These are phyloP conservation scores for Moniliophthora roreri DNA, from an alignment of 1,284 basidiomycete genomes.

Conservation along the genomic window DNA sequence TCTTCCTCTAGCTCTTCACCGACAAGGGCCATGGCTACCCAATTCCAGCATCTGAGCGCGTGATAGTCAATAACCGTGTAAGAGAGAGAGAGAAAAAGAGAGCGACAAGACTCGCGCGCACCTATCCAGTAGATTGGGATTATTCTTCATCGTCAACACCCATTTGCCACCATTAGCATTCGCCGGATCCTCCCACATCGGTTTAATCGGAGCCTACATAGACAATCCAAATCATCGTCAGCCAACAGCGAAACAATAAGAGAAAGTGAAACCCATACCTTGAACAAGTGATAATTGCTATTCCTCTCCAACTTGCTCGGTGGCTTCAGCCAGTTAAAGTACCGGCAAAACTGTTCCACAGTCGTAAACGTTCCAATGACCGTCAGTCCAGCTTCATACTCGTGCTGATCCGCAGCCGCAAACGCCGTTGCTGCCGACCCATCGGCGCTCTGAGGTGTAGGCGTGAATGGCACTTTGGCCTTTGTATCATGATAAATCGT, in stretches of 20 bases:
- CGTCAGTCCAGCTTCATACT: slow-evolving; percentile 77
- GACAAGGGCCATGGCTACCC: slow-evolving; percentile 88
- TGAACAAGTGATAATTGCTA: slow-evolving; percentile 95
- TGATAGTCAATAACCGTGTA: not conserved
- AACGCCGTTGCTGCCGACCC: slow-evolving; percentile 24
- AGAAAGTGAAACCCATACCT: slow-evolving; percentile 31
- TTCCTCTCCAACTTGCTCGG: slow-evolving; percentile 86
- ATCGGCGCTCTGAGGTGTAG: slow-evolving; percentile 27
- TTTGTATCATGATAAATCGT: slow-evolving; percentile 90
- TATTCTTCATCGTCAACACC: slow-evolving; percentile 90
- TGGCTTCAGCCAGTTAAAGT: slow-evolving; percentile 92
- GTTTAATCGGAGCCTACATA: slow-evolving; percentile 67
- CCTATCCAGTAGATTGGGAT: slow-evolving; percentile 76
- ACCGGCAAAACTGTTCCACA: slow-evolving; percentile 90
- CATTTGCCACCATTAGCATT: slow-evolving; percentile 93
- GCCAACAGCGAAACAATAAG: too few relatives aligned
- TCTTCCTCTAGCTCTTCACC: slow-evolving; percentile 88
- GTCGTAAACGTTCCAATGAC: slow-evolving; percentile 82
- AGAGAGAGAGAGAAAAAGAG: not conserved
- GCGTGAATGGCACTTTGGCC: slow-evolving; percentile 61
- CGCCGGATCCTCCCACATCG: slow-evolving; percentile 96
- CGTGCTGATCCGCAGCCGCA: slow-evolving; percentile 52
- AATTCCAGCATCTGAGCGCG: slow-evolving; percentile 69
- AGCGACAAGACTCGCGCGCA: too few relatives aligned
- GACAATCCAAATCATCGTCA: not conserved